Evolutionary conservation across 1,284 basidiomycete species (phyloP), one percentile per base, ranked within the genome.

Genomic region (Leccinum griseonigrum): DNA sequence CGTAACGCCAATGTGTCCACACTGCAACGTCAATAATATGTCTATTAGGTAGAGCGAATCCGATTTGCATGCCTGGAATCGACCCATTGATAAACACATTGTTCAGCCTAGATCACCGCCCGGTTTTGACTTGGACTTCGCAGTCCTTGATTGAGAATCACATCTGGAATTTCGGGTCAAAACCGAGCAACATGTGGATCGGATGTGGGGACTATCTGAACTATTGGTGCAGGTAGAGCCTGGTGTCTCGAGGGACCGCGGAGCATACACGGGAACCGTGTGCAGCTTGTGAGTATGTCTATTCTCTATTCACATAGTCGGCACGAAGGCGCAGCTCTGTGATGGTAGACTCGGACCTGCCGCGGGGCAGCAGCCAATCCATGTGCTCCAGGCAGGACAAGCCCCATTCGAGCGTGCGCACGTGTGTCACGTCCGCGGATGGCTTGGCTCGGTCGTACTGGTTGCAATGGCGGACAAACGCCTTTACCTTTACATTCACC

Each of bases 41-140:
- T 29, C 54, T 38, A 59, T 67, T 55, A 66, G 61, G 59, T 59
- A 36, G 55, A 60, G 43, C 18, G 16, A 32, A 18, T 54, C 9
- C 32, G 10, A 3, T 43, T 18, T 40, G 10, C 14, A 16, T 55
- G 16, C 43, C 3, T 58, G 34, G 51, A 48, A 58, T 58, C 18
- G 51, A 71, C 62, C 56, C 57, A 26, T 56, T 50, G 34, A 57
- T 48, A n/a, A n/a, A 54, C 9, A n/a, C 36, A 11, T 43, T 29
- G n/a, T 56, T 46, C 36, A 6, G 43, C 54, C 32, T 18, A 59
- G 57, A 26, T 14, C 28, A 54, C 26, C 11, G 8, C 11, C 29
- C 32, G 31, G n/a, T 57, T 57, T 16, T 48, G 28, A 32, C 38
- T 56, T 31, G 54, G 51, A 59, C 52, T n/a, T 16, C 16, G 38